Conservation (phyloP, 1,139 yeast species). For the Suzukiozyma palmioleophila region DNA sequence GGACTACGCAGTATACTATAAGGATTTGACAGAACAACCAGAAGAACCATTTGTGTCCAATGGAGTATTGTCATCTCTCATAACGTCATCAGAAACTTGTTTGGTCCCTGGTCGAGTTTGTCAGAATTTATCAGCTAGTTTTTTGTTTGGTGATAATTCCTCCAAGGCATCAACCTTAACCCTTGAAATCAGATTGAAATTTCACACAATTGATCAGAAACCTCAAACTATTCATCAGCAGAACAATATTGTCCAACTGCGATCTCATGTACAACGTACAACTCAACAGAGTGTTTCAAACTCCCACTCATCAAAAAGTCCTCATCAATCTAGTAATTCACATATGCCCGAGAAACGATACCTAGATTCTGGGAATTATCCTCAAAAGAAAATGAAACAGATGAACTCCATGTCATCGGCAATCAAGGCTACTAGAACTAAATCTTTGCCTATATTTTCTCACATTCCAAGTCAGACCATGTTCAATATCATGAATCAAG, state of each 20-base stretch:
- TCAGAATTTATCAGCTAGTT: slow-evolving; percentile 57
- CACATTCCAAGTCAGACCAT: slow-evolving; percentile 36
- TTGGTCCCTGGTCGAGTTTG: slow-evolving; percentile 70
- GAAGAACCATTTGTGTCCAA: slow-evolving; percentile 77
- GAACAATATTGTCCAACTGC: slow-evolving; percentile 6
- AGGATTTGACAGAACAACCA: slow-evolving; percentile 65
- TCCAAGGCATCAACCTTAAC: slow-evolving; percentile 44
- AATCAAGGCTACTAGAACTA: slow-evolving; percentile 60
- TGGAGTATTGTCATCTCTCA: slow-evolving; percentile 53
- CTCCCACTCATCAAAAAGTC: neutral
- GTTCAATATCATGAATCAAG: slow-evolving; percentile 41
- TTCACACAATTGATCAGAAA: slow-evolving; percentile 39
- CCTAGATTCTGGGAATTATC: slow-evolving; percentile 3
- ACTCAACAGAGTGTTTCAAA: slow-evolving; percentile 5
- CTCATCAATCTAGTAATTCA: too few species aligned
- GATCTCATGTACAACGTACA: neutral
- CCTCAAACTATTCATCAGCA: slow-evolving; percentile 7
- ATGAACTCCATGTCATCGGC: slow-evolving; percentile 18
- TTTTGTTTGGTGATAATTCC: slow-evolving; percentile 41
- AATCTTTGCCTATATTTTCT: slow-evolving; percentile 55
- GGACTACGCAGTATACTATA: slow-evolving; percentile 69
- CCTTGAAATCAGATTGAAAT: slow-evolving; percentile 58
- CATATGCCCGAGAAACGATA: slow-evolving; percentile 4
- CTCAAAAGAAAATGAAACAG: slow-evolving; percentile 8
- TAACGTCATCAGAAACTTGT: slow-evolving; percentile 23